Evolutionary conservation across 1,284 basidiomycete genomes (phyloP).

Genomic region (Cryptococcus sp.): DNA sequence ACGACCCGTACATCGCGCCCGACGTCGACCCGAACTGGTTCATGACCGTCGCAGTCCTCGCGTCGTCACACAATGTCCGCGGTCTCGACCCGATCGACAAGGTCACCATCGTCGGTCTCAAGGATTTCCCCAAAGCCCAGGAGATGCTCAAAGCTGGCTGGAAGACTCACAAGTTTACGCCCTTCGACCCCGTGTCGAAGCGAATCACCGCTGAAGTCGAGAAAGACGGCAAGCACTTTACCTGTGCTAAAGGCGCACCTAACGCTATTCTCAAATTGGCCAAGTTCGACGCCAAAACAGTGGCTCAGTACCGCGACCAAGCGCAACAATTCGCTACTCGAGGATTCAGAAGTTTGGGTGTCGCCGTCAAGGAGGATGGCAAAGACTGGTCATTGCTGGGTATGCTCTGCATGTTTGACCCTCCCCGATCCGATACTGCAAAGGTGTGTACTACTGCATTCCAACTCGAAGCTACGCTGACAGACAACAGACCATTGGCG

Average conservation of each 20-base stretch:
- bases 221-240: conserved; percentile 59
- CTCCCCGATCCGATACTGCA: conserved; percentile 60
- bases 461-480: background rate
- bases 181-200: conserved; percentile 63
- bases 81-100: conserved; percentile 63
- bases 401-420: conserved; percentile 57
- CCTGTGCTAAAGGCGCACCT: conserved; percentile 61
- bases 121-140: conserved; percentile 60
- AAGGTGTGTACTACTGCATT: conserved; percentile 16
- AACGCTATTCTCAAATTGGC: conserved; percentile 61
- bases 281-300: conserved; percentile 54
- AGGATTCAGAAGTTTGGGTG: conserved; percentile 61
- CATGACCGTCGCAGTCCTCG: conserved; percentile 60
- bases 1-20: conserved; percentile 58
- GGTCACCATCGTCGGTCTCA: conserved; percentile 60
- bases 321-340: conserved; percentile 57
- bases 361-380: conserved; percentile 59
- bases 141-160: conserved; percentile 59
- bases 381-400: conserved; percentile 59
- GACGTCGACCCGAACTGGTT: conserved; percentile 57
- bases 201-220: conserved; percentile 62
- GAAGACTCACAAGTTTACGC: conserved; percentile 60
- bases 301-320: conserved; percentile 55
- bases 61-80: conserved; percentile 62
- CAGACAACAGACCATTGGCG: conserved; percentile 56